A percentile compares a stretch with the other conserved stretches of the same genome.
Conservation (phyloP, 192 early-diverging fungal genomes). For the Coemansia nantahalensis region DNA sequence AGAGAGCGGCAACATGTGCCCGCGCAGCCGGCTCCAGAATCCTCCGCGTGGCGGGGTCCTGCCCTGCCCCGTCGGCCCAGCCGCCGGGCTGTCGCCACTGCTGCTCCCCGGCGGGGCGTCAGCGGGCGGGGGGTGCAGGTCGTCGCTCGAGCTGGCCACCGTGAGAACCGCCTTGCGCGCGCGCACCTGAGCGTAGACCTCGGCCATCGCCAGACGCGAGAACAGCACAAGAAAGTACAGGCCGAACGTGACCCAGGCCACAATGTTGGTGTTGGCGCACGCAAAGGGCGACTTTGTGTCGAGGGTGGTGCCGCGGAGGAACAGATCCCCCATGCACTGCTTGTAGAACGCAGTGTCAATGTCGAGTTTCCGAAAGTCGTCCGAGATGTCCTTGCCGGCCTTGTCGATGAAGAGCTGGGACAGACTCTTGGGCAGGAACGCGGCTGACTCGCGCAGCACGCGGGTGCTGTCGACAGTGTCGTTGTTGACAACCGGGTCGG, state of each 20-base stretch:
- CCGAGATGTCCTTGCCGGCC: constrained; percentile 30
- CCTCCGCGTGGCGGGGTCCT: too few relatives aligned
- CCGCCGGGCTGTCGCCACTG: too few relatives aligned
- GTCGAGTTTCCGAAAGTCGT: constrained; percentile 13
- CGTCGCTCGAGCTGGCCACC: constrained; percentile 1
- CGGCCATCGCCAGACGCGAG: constrained; percentile 29
- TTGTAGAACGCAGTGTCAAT: constrained; percentile 34
- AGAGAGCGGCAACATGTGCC: neutral
- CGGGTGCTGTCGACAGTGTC: constrained; percentile 32
- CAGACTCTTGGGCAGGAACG: constrained; percentile 35
- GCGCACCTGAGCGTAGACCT: constrained; percentile 29
- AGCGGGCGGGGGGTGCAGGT: neutral
- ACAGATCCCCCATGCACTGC: constrained; percentile 37
- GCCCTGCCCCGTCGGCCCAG: too few relatives aligned
- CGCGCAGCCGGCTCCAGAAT: too few relatives aligned
- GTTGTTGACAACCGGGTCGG: constrained; percentile 28
- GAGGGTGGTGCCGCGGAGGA: constrained; percentile 38
- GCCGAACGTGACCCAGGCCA: constrained; percentile 51
- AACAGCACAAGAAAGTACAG: constrained; percentile 41
- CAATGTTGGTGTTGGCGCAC: constrained; percentile 52
- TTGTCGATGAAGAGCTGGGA: constrained; percentile 36
- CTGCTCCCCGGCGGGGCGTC: neutral
- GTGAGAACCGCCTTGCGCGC: constrained; percentile 30
- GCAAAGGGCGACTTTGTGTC: constrained; percentile 46
- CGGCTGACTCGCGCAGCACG: constrained; percentile 16